Evolutionary conservation across 2,329 filamentous ascomycete genomes (phyloP), one percentile per base, ranked within the genome.

Genomic region (Cladophialophora yegresii): DNA sequence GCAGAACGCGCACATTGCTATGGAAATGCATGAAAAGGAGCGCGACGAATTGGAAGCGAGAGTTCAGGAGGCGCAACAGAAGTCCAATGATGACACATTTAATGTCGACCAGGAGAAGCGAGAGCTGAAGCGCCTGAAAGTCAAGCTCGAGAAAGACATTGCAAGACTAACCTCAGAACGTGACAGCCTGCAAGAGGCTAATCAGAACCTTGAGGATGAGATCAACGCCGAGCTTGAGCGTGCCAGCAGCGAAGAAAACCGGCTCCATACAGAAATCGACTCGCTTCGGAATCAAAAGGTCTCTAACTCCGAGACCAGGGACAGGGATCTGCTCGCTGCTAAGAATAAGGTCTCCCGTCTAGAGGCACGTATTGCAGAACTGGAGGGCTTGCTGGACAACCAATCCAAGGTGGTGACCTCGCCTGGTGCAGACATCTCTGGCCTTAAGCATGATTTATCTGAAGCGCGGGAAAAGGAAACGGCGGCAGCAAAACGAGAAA

Each of bases 41-140:
- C 84, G 88, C 10, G 87, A 90, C 70, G 87, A 89, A 71, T 76
- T 90, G 22, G 84, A 88, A 62, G 82, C 77, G 33, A 85, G 89
- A 71, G 77, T 91, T 22, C 81, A 82, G 51, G 80, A 81, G 26
- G 73, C 80, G 66, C 32, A 49, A 33, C 80, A 85, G 45, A 82
- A 84, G 61, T 84, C 84, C 55, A 83, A 83, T 32, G 79, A 80
- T 61, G 84, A 87, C 63, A 85, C 82, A 0, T 83, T 85, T 69
- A 83, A 83, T 12, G 74, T 89, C 53, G 88, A 91, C 69, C 85
- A 87, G 66, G 89, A 91, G 72, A 87, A 88, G 68, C 77, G 89
- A 53, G 87, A 91, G 60, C 79, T 91, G 26, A 85, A 87, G 20
- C 86, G 87, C 30, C 78, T 84, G n/a, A 89, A 88, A 73, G 78